A percentile compares a stretch with the other conserved stretches of the same genome.
phyloP scores from a whole-genome alignment of 1,284 basidiomycete species.

The Trichosporon asahii region DNA sequence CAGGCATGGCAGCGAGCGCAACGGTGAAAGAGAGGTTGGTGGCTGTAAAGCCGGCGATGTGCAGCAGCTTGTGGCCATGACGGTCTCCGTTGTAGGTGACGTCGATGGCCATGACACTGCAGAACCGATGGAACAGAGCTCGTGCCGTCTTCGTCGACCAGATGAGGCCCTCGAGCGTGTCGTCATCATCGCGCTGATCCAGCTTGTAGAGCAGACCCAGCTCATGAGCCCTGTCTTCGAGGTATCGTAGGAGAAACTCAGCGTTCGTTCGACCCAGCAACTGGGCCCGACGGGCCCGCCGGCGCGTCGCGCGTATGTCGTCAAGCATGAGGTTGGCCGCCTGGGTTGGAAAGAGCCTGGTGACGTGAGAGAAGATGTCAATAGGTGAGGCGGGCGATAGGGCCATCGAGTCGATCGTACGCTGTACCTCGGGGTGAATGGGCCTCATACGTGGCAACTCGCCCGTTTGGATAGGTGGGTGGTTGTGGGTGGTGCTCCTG shows the following conservation, averaged over 20 bases:
- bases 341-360: too few species aligned
- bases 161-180: neutral
- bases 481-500: neutral
- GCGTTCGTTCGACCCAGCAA: neutral
- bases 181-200: neutral
- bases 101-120: neutral
- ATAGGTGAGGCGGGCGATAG: neutral
- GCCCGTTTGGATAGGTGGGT: neutral
- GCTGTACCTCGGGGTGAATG: neutral
- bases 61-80: neutral
- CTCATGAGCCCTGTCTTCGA: neutral
- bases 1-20: neutral
- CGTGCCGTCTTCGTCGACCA: neutral
- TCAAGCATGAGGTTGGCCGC: too few species aligned
- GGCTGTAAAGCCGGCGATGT: neutral
- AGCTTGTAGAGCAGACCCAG: neutral
- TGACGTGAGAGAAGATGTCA: neutral
- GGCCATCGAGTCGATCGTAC: neutral
- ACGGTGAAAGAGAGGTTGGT: neutral
- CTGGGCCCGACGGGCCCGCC: neutral
- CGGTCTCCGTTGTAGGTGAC: neutral
- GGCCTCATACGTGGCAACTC: neutral
- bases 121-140: neutral
- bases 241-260: neutral
- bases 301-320: too few species aligned